Conservation (phyloP, 2,329 filamentous ascomycete species). For the Thielaviopsis populi region DNA sequence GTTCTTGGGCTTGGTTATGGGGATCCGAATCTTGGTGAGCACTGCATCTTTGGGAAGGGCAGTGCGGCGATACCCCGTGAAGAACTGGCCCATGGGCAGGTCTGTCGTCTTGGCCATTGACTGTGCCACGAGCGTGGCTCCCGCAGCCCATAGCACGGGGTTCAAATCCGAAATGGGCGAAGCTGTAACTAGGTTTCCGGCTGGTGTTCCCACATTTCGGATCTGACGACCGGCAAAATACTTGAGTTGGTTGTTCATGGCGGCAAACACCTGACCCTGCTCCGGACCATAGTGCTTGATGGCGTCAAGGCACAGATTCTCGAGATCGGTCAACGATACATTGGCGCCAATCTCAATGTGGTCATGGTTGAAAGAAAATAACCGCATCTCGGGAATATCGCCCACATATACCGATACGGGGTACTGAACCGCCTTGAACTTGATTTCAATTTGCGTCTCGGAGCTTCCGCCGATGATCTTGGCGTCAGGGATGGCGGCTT, state of each 20-base stretch:
- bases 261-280: constrained; percentile 67
- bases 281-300: constrained; percentile 59
- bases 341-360: constrained; percentile 88
- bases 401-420: constrained; percentile 81
- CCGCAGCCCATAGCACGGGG: constrained; percentile 78
- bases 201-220: constrained; percentile 90
- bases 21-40: constrained; percentile 77
- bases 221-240: constrained; percentile 95
- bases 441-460: constrained; percentile 95
- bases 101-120: constrained; percentile 58
- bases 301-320: constrained; percentile 67
- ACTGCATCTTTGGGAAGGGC: constrained; percentile 68
- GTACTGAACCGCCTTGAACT: constrained; percentile 91
- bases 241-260: constrained; percentile 82
- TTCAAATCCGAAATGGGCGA: constrained; percentile 95
- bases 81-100: constrained; percentile 86
- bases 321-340: constrained; percentile 79
- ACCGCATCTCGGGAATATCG: constrained; percentile 76
- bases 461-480: constrained; percentile 95
- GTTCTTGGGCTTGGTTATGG: constrained; percentile 54
- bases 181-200: constrained; percentile 84
- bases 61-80: constrained; percentile 78
- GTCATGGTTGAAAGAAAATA: constrained; percentile 65
- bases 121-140: constrained; percentile 67
- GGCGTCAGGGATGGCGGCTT: constrained; percentile 65